Percentiles rank a stretch among this genome's conserved stretches.
Evolutionary conservation across 129 eudicot species (phyloP).

Genomic region (Escallonia rubra): DNA sequence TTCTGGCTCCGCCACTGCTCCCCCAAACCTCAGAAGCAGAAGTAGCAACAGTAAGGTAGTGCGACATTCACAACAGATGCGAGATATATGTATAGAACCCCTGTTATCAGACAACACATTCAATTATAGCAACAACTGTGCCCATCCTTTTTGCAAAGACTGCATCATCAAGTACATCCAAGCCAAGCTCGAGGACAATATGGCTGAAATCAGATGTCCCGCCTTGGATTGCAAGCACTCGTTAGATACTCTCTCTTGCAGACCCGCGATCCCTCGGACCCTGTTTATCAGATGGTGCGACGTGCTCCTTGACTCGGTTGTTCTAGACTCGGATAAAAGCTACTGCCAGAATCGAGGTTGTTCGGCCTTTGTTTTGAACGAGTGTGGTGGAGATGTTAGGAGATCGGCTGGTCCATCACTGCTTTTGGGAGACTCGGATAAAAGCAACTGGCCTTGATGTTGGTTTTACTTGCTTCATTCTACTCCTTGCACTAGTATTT

Average conservation of each 20-base stretch:
- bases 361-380: neutral
- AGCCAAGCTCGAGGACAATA: slow-evolving; percentile 1
- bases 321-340: neutral
- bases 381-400: no score
- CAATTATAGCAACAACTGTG: neutral
- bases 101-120: slow-evolving; percentile 1
- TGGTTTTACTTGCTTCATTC: no score
- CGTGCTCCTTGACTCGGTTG: neutral
- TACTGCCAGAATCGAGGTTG: slow-evolving; percentile 4
- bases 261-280: neutral
- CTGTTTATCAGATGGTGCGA: slow-evolving; percentile 3
- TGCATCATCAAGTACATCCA: neutral
- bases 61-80: no score
- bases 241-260: neutral
- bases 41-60: no score
- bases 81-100: slow-evolving; percentile 5
- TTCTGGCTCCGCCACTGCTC: no score
- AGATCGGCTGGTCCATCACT: no score
- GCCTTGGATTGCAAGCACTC: neutral
- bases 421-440: no score
- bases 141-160: neutral
- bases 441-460: no score
- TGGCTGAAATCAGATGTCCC: neutral
- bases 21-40: no score
- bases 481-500: no score